Conservation (phyloP, 208 protist genomes). For the Leishmania major region DNA sequence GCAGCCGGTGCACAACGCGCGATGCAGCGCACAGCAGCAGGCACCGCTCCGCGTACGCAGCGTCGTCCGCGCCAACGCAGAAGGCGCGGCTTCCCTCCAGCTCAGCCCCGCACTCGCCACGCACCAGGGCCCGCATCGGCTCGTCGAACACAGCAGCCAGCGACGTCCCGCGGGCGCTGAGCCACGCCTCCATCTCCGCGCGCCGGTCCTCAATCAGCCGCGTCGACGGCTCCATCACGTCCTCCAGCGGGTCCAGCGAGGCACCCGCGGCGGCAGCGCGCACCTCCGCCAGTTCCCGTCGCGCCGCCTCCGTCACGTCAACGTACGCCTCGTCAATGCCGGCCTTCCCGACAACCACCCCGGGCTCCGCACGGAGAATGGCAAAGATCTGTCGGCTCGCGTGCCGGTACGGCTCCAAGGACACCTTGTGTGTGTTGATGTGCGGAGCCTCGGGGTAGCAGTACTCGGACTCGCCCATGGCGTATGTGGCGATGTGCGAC, state of each 20-base stretch:
- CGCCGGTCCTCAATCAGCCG: constrained; percentile 54
- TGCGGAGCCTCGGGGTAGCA: constrained; percentile 44
- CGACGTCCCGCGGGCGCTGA: constrained; percentile 41
- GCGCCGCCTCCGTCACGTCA: constrained; percentile 79
- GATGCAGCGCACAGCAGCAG: constrained; percentile 70
- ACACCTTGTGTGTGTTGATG: constrained; percentile 70
- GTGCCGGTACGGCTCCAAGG: constrained; percentile 82
- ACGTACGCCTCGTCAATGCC: constrained; percentile 91
- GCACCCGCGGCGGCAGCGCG: constrained; percentile 9
- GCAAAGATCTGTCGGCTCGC: constrained; percentile 75
- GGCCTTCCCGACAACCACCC: constrained; percentile 67
- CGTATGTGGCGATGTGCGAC: constrained; percentile 61
- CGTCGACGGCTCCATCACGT: constrained; percentile 60
- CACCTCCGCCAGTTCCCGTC: constrained; percentile 40
- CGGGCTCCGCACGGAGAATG: constrained; percentile 55
- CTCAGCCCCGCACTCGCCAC: constrained; percentile 20
- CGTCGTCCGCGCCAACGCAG: constrained; percentile 26
- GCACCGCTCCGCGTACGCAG: constrained; percentile 40
- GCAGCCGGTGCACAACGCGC: constrained; percentile 19
- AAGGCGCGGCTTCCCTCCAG: constrained; percentile 37
- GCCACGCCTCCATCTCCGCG: constrained; percentile 58
- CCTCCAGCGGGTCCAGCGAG: constrained; percentile 33
- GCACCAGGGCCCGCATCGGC: constrained; percentile 53
- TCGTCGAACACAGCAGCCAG: constrained; percentile 56
- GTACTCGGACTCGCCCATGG: constrained; percentile 56